Conservation (phyloP, 768 basidiomycete species). For the Mycena kentingensis region DNA sequence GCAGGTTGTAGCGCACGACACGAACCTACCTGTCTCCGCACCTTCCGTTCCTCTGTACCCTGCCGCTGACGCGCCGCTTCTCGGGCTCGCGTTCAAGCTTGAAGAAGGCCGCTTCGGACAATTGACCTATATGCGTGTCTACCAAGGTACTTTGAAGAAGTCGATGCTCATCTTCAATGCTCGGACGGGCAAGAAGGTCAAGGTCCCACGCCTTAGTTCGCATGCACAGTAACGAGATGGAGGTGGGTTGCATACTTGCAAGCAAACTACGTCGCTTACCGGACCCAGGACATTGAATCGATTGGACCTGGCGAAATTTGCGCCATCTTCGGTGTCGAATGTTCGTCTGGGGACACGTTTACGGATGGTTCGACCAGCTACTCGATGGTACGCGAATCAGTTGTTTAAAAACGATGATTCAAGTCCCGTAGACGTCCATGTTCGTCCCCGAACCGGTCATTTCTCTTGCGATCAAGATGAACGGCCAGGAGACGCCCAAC, state of each 20-base stretch:
- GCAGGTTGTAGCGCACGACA: constrained; percentile 80
- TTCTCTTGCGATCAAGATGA: constrained; percentile 89
- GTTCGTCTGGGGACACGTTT: constrained; percentile 97
- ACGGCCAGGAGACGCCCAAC: constrained; percentile 91
- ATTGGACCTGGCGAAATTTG: constrained; percentile 99
- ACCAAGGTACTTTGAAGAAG: constrained; percentile 92
- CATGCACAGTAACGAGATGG: constrained; percentile 99
- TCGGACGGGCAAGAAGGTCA: constrained; percentile 94
- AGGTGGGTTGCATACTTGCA: constrained; percentile 52
- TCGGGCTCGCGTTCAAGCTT: constrained; percentile 96
- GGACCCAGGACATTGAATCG: constrained; percentile 76
- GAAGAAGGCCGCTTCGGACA: constrained; percentile 98
- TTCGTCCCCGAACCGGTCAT: constrained; percentile 98
- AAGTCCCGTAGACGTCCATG: constrained; percentile 80
- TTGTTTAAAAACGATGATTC: constrained; percentile 6
- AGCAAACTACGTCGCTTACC: background rate
- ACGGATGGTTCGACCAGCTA: constrained; percentile 87
- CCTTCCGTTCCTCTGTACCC: constrained; percentile 78
- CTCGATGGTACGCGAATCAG: constrained; percentile 74
- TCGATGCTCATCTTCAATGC: constrained; percentile 87
- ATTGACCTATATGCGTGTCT: constrained; percentile 96
- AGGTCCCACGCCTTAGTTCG: constrained; percentile 93
- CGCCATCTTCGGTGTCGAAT: constrained; percentile 98
- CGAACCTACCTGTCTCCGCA: constrained; percentile 60
- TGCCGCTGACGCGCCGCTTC: constrained; percentile 82